Conservation (phyloP, 2,329 filamentous ascomycete genomes). For the Fusarium caatingaense region DNA sequence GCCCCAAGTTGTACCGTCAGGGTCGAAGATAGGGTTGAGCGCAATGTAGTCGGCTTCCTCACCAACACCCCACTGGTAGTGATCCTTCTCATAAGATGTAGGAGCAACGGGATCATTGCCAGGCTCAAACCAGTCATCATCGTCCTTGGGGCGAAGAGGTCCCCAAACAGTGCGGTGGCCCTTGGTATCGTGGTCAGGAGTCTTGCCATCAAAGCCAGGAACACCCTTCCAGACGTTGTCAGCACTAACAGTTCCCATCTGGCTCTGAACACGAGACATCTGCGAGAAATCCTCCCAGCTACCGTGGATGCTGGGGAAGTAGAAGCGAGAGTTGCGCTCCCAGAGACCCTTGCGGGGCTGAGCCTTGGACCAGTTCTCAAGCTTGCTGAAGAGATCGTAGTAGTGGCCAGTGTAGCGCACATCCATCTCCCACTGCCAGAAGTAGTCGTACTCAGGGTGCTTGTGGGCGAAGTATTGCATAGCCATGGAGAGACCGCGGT, state of each 20-base stretch:
- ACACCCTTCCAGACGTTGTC: conserved; percentile 75
- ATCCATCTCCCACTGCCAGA: conserved; percentile 98
- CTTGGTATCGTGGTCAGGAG: conserved; percentile 48
- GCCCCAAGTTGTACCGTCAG: conserved; percentile 86
- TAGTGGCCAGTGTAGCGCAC: conserved; percentile 90
- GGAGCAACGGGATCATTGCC: conserved; percentile 81
- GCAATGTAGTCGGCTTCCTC: conserved; percentile 94
- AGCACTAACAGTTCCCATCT: conserved; percentile 72
- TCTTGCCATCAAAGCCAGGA: conserved; percentile 56
- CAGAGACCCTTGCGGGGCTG: conserved; percentile 85
- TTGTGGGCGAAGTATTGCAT: conserved; percentile 92
- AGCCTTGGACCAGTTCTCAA: conserved; percentile 74
- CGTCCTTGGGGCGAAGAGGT: conserved; percentile 75
- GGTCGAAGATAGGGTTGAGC: conserved; percentile 92
- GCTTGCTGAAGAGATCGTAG: conserved; percentile 77
- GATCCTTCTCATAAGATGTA: conserved; percentile 78
- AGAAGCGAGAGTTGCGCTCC: conserved; percentile 84
- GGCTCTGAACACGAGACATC: conserved; percentile 80
- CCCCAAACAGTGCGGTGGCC: conserved; percentile 79
- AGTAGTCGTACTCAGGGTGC: conserved; percentile 89
- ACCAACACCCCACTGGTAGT: conserved; percentile 86
- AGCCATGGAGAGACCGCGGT: conserved; percentile 92
- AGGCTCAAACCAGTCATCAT: conserved; percentile 77
- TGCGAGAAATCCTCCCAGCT: conserved; percentile 81
- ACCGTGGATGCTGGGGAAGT: conserved; percentile 80